Conservation (phyloP, 1,284 basidiomycete species). For the Mycena sp. region DNA sequence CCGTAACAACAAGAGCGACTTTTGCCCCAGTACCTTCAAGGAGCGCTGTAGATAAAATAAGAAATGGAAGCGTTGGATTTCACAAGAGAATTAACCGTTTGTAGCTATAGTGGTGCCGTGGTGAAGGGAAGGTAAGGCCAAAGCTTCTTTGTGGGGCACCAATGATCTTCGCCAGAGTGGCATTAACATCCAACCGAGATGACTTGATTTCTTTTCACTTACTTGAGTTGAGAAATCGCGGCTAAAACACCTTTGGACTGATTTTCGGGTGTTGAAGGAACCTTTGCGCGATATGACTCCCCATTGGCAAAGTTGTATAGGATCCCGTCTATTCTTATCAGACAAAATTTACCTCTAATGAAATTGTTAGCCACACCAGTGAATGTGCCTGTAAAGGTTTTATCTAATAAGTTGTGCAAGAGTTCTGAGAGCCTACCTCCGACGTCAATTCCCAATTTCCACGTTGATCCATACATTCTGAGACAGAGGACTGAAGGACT, state of each 20-base stretch:
- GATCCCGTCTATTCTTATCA: slow-evolving; percentile 21
- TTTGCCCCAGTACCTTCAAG: slow-evolving; percentile 42
- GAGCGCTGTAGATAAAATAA: slow-evolving; percentile 24
- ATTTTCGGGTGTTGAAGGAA: slow-evolving; percentile 37
- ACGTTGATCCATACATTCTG: slow-evolving; percentile 15
- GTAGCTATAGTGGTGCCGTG: slow-evolving; percentile 43
- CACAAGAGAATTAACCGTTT: slow-evolving; percentile 28
- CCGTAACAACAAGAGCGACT: slow-evolving; percentile 42
- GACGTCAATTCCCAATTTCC: slow-evolving; percentile 27
- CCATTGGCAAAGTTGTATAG: slow-evolving; percentile 29
- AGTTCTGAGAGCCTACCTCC: slow-evolving; percentile 6
- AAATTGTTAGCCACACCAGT: slow-evolving; percentile 20
- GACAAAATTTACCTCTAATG: background rate
- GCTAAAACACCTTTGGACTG: slow-evolving; percentile 37
- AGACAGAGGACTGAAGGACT: background rate
- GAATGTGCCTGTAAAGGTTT: slow-evolving; percentile 18
- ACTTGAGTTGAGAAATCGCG: slow-evolving; percentile 21
- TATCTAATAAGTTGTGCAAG: background rate
- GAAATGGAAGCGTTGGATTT: background rate
- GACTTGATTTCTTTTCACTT: background rate
- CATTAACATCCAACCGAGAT: background rate
- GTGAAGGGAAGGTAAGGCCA: slow-evolving; percentile 26
- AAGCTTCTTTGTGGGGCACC: background rate
- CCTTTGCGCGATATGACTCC: slow-evolving; percentile 38
- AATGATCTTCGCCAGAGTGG: slow-evolving; percentile 17